A percentile compares a stretch with the other conserved stretches of the same genome.
These are phyloP conservation scores for Coniochaeta pulveracea DNA, from an alignment of 2,329 filamentous ascomycete species.

Conservation along the genomic window DNA sequence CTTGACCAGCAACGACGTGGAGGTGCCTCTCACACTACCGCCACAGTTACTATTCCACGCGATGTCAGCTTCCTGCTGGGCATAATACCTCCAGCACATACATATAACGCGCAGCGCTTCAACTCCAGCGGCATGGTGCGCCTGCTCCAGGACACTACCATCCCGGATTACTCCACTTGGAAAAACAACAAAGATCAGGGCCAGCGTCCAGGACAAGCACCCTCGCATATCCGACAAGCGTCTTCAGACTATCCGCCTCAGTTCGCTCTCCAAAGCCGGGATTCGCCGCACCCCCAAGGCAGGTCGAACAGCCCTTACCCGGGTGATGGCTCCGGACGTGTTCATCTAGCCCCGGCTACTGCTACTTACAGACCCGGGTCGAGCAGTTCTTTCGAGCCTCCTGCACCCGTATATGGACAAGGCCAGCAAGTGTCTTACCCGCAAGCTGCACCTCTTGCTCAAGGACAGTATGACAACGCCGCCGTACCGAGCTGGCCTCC, in stretches of 20 bases:
- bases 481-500: slow-evolving; percentile 6
- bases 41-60: slow-evolving; percentile 59
- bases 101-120: slow-evolving; percentile 62
- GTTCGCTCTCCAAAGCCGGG: slow-evolving; percentile 12
- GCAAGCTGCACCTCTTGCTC: slow-evolving; percentile 7
- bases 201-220: slow-evolving; percentile 8
- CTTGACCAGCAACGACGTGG: slow-evolving; percentile 63
- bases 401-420: slow-evolving; percentile 19
- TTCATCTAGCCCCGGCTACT: slow-evolving; percentile 13
- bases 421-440: slow-evolving; percentile 1
- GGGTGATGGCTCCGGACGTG: slow-evolving; percentile 4
- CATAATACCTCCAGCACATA: slow-evolving; percentile 61
- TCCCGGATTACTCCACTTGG: slow-evolving; percentile 51
- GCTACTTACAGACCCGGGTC: slow-evolving; percentile 37
- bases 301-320: slow-evolving; percentile 4
- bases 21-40: slow-evolving; percentile 18
- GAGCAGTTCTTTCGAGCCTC: slow-evolving; percentile 29
- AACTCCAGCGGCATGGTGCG: slow-evolving; percentile 60
- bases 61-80: slow-evolving; percentile 54
- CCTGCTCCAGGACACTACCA: slow-evolving; percentile 55
- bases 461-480: slow-evolving; percentile 7
- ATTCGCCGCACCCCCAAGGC: slow-evolving; percentile 9
- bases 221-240: slow-evolving; percentile 12
- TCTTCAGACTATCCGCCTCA: slow-evolving; percentile 11
- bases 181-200: slow-evolving; percentile 25